Conservation (phyloP, 345 rosid genomes). For the Gossypium mustelinum region DNA sequence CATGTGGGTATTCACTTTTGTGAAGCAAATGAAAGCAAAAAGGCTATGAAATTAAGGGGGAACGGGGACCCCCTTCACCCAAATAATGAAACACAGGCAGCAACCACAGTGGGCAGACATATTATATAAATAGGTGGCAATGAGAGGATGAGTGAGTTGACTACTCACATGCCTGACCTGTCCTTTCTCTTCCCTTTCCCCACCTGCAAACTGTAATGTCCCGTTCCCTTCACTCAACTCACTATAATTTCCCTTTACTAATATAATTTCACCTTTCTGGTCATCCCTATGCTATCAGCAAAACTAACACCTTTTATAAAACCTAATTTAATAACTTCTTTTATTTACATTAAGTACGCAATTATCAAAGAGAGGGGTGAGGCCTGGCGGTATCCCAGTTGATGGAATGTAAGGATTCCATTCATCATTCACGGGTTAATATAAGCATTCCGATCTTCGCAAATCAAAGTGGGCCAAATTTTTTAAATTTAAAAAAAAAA, state of each 20-base stretch:
- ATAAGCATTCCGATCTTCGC: no score
- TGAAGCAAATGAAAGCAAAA: neutral
- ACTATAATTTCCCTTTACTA: no score
- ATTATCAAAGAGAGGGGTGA: no score
- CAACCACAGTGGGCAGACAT: neutral
- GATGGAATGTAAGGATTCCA: neutral
- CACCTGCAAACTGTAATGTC: neutral
- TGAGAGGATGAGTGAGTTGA: neutral
- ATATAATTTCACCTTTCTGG: no score
- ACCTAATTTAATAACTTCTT: no score
- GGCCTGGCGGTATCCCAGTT: neutral
- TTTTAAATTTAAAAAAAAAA: no score
- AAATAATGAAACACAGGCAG: constrained; percentile 5
- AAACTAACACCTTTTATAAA: no score
- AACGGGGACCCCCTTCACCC: constrained; percentile 7
- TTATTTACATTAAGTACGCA: no score
- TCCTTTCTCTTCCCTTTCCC: neutral
- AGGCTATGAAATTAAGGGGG: neutral
- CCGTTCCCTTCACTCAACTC: neutral
- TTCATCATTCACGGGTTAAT: neutral
- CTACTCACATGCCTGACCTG: constrained; percentile 6
- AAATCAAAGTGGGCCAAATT: no score
- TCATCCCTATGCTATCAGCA: no score
- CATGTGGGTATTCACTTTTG: neutral
- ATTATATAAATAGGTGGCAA: neutral